These are phyloP conservation scores for Phycomyces blakesleeanus DNA, from an alignment of 192 early-diverging fungal species.

Conservation along the genomic window DNA sequence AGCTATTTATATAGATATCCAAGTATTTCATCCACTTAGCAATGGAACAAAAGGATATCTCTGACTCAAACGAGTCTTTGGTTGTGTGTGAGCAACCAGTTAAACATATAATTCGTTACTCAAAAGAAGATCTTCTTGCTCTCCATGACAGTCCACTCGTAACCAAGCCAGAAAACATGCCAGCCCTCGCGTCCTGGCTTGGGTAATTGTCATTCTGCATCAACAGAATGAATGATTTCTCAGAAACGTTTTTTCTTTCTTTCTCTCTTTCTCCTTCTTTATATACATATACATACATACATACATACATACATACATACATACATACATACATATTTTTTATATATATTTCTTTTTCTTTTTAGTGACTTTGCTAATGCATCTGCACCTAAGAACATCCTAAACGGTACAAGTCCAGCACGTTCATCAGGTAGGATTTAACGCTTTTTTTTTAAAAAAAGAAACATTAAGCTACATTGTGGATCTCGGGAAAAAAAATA, in stretches of 20 bases:
- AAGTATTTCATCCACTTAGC: background rate
- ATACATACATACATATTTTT: background rate
- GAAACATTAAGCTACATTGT: background rate
- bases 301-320: too few relatives aligned
- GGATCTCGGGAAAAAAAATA: background rate
- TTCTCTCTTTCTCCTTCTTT: background rate
- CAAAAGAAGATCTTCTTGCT: conserved; percentile 25
- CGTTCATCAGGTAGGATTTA: conserved; percentile 18
- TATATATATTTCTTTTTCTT: background rate
- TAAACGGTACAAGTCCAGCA: conserved; percentile 14
- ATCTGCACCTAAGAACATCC: conserved; percentile 14
- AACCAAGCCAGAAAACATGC: conserved; percentile 29
- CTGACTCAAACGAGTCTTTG: too few relatives aligned
- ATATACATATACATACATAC: background rate
- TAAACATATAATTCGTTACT: conserved; percentile 20
- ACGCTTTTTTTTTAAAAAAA: background rate
- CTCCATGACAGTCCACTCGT: conserved; percentile 32
- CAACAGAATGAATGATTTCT: background rate
- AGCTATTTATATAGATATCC: background rate
- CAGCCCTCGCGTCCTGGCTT: conserved; percentile 28
- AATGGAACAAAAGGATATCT: background rate
- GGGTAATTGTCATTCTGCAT: conserved; percentile 16
- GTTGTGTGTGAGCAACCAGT: background rate
- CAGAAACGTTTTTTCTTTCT: background rate
- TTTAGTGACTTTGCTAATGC: conserved; percentile 18